These are phyloP conservation scores for Triticum urartu DNA, from an alignment of 176 grass and related monocot genomes.

Conservation along the genomic window DNA sequence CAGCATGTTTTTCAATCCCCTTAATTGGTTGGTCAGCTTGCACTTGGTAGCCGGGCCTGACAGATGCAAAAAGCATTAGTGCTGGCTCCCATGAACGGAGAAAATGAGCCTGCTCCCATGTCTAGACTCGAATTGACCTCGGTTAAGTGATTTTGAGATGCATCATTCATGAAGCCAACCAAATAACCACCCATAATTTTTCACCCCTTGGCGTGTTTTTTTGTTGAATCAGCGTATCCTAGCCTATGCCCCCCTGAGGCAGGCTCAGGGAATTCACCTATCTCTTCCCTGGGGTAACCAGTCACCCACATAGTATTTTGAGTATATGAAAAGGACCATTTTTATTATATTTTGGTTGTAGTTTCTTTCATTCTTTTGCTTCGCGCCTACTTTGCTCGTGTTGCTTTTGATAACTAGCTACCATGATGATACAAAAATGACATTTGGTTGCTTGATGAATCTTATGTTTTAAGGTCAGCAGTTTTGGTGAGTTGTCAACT, in stretches of 20 bases:
- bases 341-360: constrained; percentile 11
- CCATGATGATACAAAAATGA: constrained; percentile 6
- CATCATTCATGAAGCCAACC: not conserved
- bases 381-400: not conserved
- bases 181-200: not conserved
- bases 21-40: not conserved
- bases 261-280: not conserved
- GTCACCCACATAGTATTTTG: not conserved
- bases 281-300: not conserved
- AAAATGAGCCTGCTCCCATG: not conserved
- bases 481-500: constrained; percentile 19
- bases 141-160: not conserved
- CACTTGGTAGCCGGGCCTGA: not conserved
- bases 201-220: not conserved
- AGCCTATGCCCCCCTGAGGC: not conserved
- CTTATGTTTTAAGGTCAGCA: constrained; percentile 3
- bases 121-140: not conserved
- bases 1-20: not conserved
- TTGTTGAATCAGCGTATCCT: not conserved
- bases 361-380: constrained; percentile 6
- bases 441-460: constrained; percentile 21
- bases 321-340: not conserved
- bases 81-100: not conserved
- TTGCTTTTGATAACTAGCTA: constrained; percentile 1
- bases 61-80: not conserved